Percentiles rank a stretch among this genome's conserved stretches.
phyloP scores from a whole-genome alignment of 2,329 filamentous ascomycete genomes.

The Calonectria pseudoturangicola region DNA sequence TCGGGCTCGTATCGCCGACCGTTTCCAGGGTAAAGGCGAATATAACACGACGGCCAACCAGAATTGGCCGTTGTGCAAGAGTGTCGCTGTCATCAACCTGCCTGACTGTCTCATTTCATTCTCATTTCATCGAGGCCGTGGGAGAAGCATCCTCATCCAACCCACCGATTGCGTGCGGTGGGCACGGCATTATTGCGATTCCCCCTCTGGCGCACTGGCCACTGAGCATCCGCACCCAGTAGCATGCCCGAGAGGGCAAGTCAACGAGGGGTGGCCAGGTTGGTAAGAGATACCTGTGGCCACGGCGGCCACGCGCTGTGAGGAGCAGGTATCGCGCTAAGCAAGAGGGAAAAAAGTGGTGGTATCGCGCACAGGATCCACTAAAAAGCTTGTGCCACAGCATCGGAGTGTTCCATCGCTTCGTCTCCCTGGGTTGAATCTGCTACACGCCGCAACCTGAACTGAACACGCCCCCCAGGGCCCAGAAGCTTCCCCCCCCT shows the following conservation, averaged over 20 bases:
- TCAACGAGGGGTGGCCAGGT: conserved; percentile 9
- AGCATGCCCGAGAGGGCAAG: conserved; percentile 31
- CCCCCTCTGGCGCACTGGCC: conserved; percentile 21
- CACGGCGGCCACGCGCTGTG: neutral
- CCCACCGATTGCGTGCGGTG: conserved; percentile 37
- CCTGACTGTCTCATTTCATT: conserved; percentile 13
- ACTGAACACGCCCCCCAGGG: conserved; percentile 12
- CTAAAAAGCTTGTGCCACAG: conserved; percentile 36
- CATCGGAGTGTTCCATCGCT: conserved; percentile 36
- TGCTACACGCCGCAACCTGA: neutral
- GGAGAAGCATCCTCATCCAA: conserved; percentile 18
- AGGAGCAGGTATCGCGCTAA: conserved; percentile 28
- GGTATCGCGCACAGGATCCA: conserved; percentile 30
- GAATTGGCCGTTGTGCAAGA: neutral
- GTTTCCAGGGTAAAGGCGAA: conserved; percentile 22
- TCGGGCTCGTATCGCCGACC: conserved; percentile 27
- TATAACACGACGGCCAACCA: conserved; percentile 15
- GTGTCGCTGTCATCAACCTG: conserved; percentile 7
- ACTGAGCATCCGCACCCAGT: conserved; percentile 30
- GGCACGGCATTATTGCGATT: conserved; percentile 38
- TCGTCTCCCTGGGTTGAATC: conserved; percentile 24
- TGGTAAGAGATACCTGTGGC: neutral
- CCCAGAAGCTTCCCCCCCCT: conserved; percentile 5
- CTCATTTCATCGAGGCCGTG: conserved; percentile 26
- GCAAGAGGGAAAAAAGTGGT: conserved; percentile 27